phyloP scores from a whole-genome alignment of 2,329 filamentous ascomycete genomes.

The Aotearoamyces nothofagi region DNA sequence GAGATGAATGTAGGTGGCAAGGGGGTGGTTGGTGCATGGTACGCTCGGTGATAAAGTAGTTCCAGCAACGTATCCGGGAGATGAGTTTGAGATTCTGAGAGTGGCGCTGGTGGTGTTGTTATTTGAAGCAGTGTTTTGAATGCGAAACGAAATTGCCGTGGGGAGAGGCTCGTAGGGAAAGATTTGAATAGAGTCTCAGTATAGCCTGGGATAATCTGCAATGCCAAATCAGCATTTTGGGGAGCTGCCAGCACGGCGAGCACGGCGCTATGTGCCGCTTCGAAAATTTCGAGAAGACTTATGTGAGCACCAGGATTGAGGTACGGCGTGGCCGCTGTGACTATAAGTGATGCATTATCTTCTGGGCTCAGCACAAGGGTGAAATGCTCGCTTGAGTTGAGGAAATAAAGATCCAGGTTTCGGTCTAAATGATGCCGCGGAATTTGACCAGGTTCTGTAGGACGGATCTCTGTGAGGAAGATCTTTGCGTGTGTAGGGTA shows the following conservation, averaged over 20 bases:
- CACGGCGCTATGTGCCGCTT: slow-evolving; percentile 56
- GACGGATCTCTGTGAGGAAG: slow-evolving; percentile 29
- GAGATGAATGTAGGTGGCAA: slow-evolving; percentile 17
- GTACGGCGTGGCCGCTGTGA: slow-evolving; percentile 48
- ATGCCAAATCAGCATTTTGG: slow-evolving; percentile 42
- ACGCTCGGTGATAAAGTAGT: slow-evolving; percentile 42
- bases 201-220: slow-evolving; percentile 51
- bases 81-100: slow-evolving; percentile 45
- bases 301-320: slow-evolving; percentile 27
- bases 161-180: slow-evolving; percentile 49
- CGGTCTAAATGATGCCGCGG: slow-evolving; percentile 48
- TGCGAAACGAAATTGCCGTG: slow-evolving; percentile 54
- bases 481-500: slow-evolving; percentile 43
- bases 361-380: slow-evolving; percentile 38
- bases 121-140: slow-evolving; percentile 54
- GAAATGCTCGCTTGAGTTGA: slow-evolving; percentile 58
- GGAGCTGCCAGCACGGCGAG: slow-evolving; percentile 54
- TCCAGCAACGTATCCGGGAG: slow-evolving; percentile 51
- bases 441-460: slow-evolving; percentile 31
- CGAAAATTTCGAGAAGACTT: slow-evolving; percentile 48
- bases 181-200: slow-evolving; percentile 50
- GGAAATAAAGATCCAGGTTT: slow-evolving; percentile 55
- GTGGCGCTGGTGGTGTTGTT: slow-evolving; percentile 45
- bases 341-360: slow-evolving; percentile 43
- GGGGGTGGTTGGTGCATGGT: slow-evolving; percentile 32